Evolutionary conservation across 2,329 filamentous ascomycete genomes (phyloP), one percentile per base, ranked within the genome.

Genomic region (Diaporthe ilicicola): DNA sequence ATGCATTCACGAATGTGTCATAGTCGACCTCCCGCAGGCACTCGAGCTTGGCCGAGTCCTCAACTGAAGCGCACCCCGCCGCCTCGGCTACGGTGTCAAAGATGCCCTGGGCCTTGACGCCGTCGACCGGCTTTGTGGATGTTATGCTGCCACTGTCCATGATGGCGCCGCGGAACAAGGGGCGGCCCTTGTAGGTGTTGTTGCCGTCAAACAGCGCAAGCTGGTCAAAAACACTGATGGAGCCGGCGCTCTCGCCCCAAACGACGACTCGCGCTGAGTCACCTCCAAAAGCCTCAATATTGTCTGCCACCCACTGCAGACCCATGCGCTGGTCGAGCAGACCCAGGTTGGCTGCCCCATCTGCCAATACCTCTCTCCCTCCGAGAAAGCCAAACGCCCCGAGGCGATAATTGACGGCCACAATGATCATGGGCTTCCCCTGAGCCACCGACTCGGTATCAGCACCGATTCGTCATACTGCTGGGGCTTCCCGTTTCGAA

Each of bases 201-300:
- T 95, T 84, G 12, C 93, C 93, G 48, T 89, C 87, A 75, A 93
- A 94, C 15, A 95, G 83, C 1, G 89, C 83, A 88, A 94, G 93
- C 75, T 95, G 93, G 76, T 94, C 89, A 62, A 92, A 87, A 1
- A 93, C 91, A 0, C 92, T 94, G 72, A 94, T 94, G 19, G 89
- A 83, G 0, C 91, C 91, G 0, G 91, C 91, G 2, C 87, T 90
- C 78, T 95, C 90, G 34, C 93, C 93, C 91, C 91, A 94, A 71
- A 95, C 91, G 0, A 92, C 95, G 7, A 95, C 92, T 78, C 92
- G 92, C n/a, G 85, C 83, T 0, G 92, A 91, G 77, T 95, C 93
- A 17, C 94, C 94, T 10, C 94, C 94, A 77, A 96, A 97, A 0
- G 89, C 85, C 0, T 83, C 89, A 70, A 95, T 94, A 75, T 95